phyloP scores from a whole-genome alignment of 352 stramenopile genomes.

The Pythium aquatile region DNA sequence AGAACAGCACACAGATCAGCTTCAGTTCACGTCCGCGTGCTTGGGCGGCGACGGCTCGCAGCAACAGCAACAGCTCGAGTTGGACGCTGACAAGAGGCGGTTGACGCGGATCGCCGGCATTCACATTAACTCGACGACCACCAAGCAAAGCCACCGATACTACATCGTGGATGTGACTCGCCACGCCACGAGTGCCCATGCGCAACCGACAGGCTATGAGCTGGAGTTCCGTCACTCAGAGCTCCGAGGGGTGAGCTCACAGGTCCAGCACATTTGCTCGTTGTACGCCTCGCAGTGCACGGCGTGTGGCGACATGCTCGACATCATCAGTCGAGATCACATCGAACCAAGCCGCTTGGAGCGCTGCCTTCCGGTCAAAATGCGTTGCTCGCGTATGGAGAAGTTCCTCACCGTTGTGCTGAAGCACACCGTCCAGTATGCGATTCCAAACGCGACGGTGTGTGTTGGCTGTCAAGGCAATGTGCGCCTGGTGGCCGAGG shows the following conservation, averaged over 20 bases:
- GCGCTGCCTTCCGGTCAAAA: neutral
- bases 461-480: conserved; percentile 8
- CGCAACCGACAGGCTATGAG: neutral
- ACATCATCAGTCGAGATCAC: conserved; percentile 1
- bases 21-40: neutral
- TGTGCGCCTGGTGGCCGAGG: neutral
- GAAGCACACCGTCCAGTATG: neutral
- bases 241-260: neutral
- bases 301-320: neutral
- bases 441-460: conserved; percentile 1
- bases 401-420: neutral
- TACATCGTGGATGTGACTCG: neutral
- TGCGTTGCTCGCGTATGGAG: neutral
- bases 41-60: too few relatives aligned
- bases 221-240: neutral
- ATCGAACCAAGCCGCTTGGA: neutral
- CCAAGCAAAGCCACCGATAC: neutral
- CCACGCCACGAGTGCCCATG: neutral
- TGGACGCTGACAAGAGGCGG: neutral
- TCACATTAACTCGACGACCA: neutral
- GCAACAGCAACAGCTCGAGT: neutral
- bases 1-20: too few relatives aligned
- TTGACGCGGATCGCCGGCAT: neutral
- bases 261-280: neutral
- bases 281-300: neutral